Base-by-base conservation (phyloP, 345 rosid genomes). In the Eucalyptus caleyi region DNA sequence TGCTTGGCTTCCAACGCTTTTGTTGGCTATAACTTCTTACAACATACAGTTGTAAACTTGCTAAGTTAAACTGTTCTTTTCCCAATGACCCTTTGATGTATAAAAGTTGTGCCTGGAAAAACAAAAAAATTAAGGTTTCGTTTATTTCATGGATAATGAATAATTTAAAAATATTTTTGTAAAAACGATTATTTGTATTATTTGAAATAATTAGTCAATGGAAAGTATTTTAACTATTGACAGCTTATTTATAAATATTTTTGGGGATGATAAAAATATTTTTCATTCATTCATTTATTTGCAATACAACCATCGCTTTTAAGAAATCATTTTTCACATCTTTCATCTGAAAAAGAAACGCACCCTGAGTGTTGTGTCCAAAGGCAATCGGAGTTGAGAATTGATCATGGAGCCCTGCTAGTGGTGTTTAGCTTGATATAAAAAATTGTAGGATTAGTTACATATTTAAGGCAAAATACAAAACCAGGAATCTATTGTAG, bases 211-310 rank as follows among this genome's bases (percentile, higher is more conserved):
- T n/a, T n/a, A n/a, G 77, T 65, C 6, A 65, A 65, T n/a, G 9
- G 2, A 65, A 65, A 65, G 9, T 15, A n/a, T 65, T n/a, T 65
- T n/a, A 3, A 65, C 18, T 65, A n/a, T 7, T 4, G 77, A 15
- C 0, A 65, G 34, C 16, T 65, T 65, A 65, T 3, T 16, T 8
- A 65, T 65, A 65, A n/a, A n/a, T 1, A n/a, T 65, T 65, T 7
- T n/a, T n/a, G 19, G 9, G 21, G 10, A 7, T 0, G 11, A n/a
- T 65, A 15, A 2, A n/a, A 65, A 8, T 65, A 65, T n/a, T 15
- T 65, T 65, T 65, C 21, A 16, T 65, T 65, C 11, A 1, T 65
- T 65, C 3, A 8, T 65, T 65, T 8, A n/a, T 65, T 16, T 65
- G 77, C 40, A 16, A n/a, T 7, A n/a, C 5, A 65, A 8, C 0